Base-by-base conservation (phyloP, 805 yeast genomes). In the Helenozyma baotianmanensis region DNA sequence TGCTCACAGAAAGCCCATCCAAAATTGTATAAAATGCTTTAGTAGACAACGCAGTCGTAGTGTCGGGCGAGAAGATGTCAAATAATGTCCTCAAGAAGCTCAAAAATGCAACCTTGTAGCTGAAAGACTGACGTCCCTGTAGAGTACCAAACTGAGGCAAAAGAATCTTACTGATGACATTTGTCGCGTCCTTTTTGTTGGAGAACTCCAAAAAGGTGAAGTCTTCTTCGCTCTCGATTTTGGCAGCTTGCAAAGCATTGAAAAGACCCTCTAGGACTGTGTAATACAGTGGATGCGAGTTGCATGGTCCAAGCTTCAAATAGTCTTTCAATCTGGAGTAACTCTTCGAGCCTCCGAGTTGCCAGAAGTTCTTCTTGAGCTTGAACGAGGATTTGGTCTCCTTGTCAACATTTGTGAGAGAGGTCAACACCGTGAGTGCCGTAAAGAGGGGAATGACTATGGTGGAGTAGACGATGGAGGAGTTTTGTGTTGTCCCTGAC, bases 331-430 rank as follows among this genome's bases (percentile, higher is more conserved):
- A 48, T 37, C 64, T 62, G 1, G 76, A 43, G 3, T 58, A 58
- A 35, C 53, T 41, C 34, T 63, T 62, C 28, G 48, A 43, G 12
- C 80, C 80, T 14, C 70, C 72, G 4, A 51, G 39, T 3, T 65
- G 56, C 80, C 86, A 80, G 29, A 81, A 62, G 18, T 63, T 70
- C 12, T 68, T 61, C 40, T 74, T 72, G 26, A 65, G 55, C n/a
- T 54, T 51, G 11, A 43, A 19, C 3, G 39, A n/a, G n/a, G 32
- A 30, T 32, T 40, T 40, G 9, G 46, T 35, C 17, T 36, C 27
- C 16, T 42, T 39, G 2, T 48, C 36, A 14, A 30, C 35, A n/a
- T 17, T 9, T 4, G 41, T 33, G 30, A 47, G 39, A 3, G 19
- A 16, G 1, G 74, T 65, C 17, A 80, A 43, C 0, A 59, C 45